Conservation (phyloP, 1,284 basidiomycete species). For the Peniophora sp. region DNA sequence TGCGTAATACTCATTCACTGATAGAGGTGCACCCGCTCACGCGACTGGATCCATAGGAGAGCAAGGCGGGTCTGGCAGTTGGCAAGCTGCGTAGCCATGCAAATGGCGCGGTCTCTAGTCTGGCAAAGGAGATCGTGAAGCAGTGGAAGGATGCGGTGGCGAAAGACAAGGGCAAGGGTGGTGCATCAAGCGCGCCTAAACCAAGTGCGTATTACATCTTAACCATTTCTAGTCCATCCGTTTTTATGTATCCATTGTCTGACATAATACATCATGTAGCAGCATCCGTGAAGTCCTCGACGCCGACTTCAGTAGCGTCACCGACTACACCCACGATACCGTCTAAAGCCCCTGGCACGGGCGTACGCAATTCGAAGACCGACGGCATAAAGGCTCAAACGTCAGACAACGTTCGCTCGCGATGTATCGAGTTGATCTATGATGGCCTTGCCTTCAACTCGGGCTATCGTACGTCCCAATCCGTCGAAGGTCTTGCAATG, state of each 20-base stretch:
- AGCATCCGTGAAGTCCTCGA: conserved; percentile 18
- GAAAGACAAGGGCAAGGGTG: conserved; percentile 41
- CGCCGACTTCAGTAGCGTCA: conserved; percentile 34
- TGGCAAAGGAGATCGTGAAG: conserved; percentile 91
- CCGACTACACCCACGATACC: conserved; percentile 23
- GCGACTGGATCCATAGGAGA: conserved; percentile 49
- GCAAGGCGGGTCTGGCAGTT: conserved; percentile 87
- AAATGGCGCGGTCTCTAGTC: conserved; percentile 66
- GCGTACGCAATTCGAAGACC: conserved; percentile 51
- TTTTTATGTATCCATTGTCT: too few relatives aligned
- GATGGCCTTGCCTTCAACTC: conserved; percentile 85
- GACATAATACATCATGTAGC: conserved; percentile 18
- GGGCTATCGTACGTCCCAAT: conserved; percentile 65
- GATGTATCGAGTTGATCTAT: conserved; percentile 87
- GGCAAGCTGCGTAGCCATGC: conserved; percentile 81
- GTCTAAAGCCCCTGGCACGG: conserved; percentile 6
- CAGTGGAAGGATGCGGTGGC: conserved; percentile 88
- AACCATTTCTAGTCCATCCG: neutral
- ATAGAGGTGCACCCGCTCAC: conserved; percentile 1
- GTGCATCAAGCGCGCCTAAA: conserved; percentile 15
- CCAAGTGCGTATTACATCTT: conserved; percentile 20
- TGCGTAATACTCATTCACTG: conserved; percentile 38
- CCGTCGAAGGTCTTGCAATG: neutral
- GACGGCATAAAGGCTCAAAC: conserved; percentile 61
- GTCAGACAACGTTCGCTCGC: conserved; percentile 76